A percentile compares a stretch with the other conserved stretches of the same genome.
These are phyloP conservation scores for Bacterosira constricta DNA, from an alignment of 108 stramenopile genomes.

Conservation along the genomic window DNA sequence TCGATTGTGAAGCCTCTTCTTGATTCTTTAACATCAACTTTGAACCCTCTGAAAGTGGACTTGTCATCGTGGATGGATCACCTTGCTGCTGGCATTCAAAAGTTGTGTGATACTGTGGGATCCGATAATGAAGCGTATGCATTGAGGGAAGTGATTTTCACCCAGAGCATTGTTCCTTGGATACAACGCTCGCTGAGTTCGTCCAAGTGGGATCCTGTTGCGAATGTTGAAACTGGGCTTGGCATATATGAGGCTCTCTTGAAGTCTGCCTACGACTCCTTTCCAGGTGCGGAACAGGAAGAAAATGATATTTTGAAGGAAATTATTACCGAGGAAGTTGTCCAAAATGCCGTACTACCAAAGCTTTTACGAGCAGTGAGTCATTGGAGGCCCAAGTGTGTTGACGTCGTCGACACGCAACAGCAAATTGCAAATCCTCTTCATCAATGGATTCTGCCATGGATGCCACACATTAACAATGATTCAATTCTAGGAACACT, in stretches of 20 bases:
- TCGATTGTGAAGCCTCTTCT: constrained; percentile 67
- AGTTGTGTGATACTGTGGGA: constrained; percentile 23
- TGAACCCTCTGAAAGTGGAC: constrained; percentile 56
- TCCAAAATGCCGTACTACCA: constrained; percentile 40
- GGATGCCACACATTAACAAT: constrained; percentile 75
- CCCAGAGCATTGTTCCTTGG: constrained; percentile 59
- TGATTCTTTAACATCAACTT: constrained; percentile 41
- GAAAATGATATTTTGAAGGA: constrained; percentile 38
- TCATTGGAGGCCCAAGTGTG: constrained; percentile 62
- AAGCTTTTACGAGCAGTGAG: constrained; percentile 54
- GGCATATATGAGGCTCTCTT: constrained; percentile 67
- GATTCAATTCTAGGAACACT: constrained; percentile 54
- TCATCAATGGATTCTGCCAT: constrained; percentile 80
- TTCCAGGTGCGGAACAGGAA: not conserved
- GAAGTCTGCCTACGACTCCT: constrained; percentile 3
- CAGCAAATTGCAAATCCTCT: constrained; percentile 45
- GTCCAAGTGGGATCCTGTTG: constrained; percentile 70
- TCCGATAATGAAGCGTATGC: constrained; percentile 26
- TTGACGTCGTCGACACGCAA: no score
- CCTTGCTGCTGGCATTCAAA: constrained; percentile 31
- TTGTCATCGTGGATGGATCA: constrained; percentile 30
- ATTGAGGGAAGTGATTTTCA: constrained; percentile 52
- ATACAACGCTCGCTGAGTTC: constrained; percentile 61
- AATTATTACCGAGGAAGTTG: constrained; percentile 32
- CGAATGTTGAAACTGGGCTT: constrained; percentile 49